Evolutionary conservation across 176 grass and related monocot genomes (phyloP).

Genomic region (Poa annua): DNA sequence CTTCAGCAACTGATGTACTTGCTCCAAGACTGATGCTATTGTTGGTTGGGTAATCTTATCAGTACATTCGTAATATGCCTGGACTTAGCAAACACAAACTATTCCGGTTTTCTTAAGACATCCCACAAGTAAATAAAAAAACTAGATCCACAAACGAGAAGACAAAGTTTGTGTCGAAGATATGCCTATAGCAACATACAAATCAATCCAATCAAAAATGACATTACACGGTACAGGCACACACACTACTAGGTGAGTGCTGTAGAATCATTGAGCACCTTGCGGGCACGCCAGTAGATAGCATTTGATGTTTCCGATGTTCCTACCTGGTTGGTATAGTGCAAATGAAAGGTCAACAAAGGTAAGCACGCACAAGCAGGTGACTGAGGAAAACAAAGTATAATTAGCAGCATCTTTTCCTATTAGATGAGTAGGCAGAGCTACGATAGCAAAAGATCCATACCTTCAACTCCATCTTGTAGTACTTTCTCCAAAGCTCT

Average conservation of each 20-base stretch:
- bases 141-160: not conserved
- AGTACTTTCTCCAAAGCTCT: slow-evolving; percentile 68
- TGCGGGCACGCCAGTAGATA: slow-evolving; percentile 69
- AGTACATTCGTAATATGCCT: not conserved
- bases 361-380: not conserved
- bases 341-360: not conserved
- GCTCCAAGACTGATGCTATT: not conserved
- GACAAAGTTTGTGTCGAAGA: slow-evolving; percentile 24
- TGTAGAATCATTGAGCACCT: slow-evolving; percentile 50
- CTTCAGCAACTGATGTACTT: not conserved
- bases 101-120: not conserved
- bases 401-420: not conserved
- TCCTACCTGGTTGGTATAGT: slow-evolving; percentile 47
- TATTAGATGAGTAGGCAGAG: not conserved
- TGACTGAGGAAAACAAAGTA: not conserved
- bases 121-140: not conserved
- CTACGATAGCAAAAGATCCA: not conserved
- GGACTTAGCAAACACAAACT: not conserved
- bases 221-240: slow-evolving; percentile 17
- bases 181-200: not conserved
- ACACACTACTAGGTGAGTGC: slow-evolving; percentile 29
- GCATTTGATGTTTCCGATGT: slow-evolving; percentile 64
- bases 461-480: slow-evolving; percentile 67
- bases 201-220: slow-evolving; percentile 36
- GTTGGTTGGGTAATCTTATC: not conserved